Evolutionary conservation across 106 monocot genomes (phyloP), one percentile per base, ranked within the genome.

Genomic region (Allium fistulosum): DNA sequence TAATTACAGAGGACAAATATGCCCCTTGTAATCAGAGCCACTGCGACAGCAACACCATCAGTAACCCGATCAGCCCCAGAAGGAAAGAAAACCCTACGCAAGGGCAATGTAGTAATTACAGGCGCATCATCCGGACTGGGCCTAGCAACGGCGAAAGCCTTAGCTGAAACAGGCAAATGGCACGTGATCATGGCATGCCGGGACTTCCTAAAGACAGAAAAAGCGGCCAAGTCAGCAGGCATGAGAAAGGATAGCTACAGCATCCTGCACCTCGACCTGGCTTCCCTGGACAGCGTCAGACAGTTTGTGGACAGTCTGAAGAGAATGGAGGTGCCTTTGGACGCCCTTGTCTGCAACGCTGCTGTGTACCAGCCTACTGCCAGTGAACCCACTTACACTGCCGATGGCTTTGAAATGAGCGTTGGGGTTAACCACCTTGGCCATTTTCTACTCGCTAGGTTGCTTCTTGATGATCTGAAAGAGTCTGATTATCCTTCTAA

Each of bases 41-140:
- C 88, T 15, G 78, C 75, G 4, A 80, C 76, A 0, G 61, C 80
- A 8, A 46, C 88, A 4, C 91, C 96, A 28, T 58, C 78, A 0
- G 61, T 87, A 57, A 82, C 60, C 71, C 68, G 65, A 7, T 53
- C 81, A 16, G 9, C 80, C 9, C 67, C 67, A 1, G 83, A 86
- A 5, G 80, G 71, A 8, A 96, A 86, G 82, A 92, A 92, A 77
- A 92, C 86, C 0, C 77, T 96, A 26, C 55, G 96, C 9, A 92
- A 88, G 73, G 92, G 91, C 61, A 92, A 67, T 18, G 96, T 80
- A 4, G 56, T 96, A 50, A 75, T 92, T 68, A 92, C 96, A 0
- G 96, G 96, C 1, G 91, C 96, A 57, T 96, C 96, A 11, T 96
- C 96, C 6, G 96, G 96, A 18, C 85, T 96, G 3, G 96, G 96